Evolutionary conservation across 176 grass and related monocot genomes (phyloP), one percentile per base, ranked within the genome.

Genomic region (Puccinellia tenuiflora): DNA sequence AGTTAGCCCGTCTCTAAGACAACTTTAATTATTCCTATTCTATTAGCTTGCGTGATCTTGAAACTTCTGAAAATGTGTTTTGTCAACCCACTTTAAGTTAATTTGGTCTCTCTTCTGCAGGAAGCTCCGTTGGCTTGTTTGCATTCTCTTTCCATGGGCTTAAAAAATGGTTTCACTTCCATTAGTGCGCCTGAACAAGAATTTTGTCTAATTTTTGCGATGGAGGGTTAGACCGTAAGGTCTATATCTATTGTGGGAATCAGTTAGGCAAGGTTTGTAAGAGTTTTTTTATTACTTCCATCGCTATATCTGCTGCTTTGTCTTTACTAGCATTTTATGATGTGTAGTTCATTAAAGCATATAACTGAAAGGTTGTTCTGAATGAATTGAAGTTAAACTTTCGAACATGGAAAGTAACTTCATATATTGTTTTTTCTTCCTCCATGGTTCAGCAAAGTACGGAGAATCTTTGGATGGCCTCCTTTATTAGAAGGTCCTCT

Each of bases 381-480:
- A 98, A 81, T 95, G 92, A 90, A 90, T 98, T 43, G 92, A 89
- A 93, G 96, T 90, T 90, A 95, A 95, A 88, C 60, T 92, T 95
- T 65, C 77, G 89, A 53, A 92, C 93, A 74, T 98, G 96, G 92
- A 93, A 98, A 79, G 80, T 98, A 76, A 72, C 67, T 76, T 86
- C 85, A 26, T 75, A 87, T 80, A 30, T 71, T 81, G 34, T 77
- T 60, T 81, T 78, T 86, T 71, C 79, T 75, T 47, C 56, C 42
- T 79, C 77, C 63, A 54, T 47, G 6, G 29, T 85, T 39, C 83
- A 86, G 75, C 75, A 67, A 28, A 82, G 38, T 60, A 95, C 80
- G 65, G 87, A 80, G 70, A 79, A 84, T 70, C 90, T 91, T 80
- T 83, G 75, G 37, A 88, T 93, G 91, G 84, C 85, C 67, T 92